A percentile compares a stretch with the other conserved stretches of the same genome.
Evolutionary conservation across 805 yeast species (phyloP).

Genomic region (Candida nanaspora): DNA sequence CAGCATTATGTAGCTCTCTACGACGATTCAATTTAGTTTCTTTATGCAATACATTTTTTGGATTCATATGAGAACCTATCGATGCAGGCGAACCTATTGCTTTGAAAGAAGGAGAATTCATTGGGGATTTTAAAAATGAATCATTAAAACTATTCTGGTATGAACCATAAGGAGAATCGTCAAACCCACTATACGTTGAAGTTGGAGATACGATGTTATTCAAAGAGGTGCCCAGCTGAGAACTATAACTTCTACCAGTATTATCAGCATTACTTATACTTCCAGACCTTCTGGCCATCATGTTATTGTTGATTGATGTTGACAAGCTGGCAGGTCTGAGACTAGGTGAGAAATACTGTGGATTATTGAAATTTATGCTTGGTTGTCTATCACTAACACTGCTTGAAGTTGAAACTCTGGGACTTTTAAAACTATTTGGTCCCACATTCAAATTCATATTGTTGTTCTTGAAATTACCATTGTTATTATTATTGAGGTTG

Average conservation of each 20-base stretch:
- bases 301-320: constrained; percentile 7
- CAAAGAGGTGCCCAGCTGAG: constrained; percentile 24
- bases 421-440: neutral
- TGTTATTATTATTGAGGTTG: constrained; percentile 1
- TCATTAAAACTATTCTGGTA: constrained; percentile 22
- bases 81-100: constrained; percentile 28
- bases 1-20: constrained; percentile 89
- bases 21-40: constrained; percentile 73
- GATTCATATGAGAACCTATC: constrained; percentile 24
- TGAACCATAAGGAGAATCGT: constrained; percentile 30
- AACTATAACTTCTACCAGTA: constrained; percentile 13
- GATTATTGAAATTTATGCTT: constrained; percentile 10
- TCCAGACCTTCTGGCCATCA: constrained; percentile 9
- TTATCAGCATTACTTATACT: constrained; percentile 17
- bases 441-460: too few species aligned
- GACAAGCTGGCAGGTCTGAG: constrained; percentile 13
- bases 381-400: constrained; percentile 1
- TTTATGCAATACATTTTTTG: constrained; percentile 30
- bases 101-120: constrained; percentile 27
- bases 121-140: constrained; percentile 24
- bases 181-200: constrained; percentile 25
- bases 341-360: constrained; percentile 23
- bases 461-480: constrained; percentile 4
- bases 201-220: constrained; percentile 27
- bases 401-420: neutral